Percentiles rank a stretch among this genome's conserved stretches.
Conservation (phyloP, 1,284 basidiomycete species). For the Rhodotorula sp. region DNA sequence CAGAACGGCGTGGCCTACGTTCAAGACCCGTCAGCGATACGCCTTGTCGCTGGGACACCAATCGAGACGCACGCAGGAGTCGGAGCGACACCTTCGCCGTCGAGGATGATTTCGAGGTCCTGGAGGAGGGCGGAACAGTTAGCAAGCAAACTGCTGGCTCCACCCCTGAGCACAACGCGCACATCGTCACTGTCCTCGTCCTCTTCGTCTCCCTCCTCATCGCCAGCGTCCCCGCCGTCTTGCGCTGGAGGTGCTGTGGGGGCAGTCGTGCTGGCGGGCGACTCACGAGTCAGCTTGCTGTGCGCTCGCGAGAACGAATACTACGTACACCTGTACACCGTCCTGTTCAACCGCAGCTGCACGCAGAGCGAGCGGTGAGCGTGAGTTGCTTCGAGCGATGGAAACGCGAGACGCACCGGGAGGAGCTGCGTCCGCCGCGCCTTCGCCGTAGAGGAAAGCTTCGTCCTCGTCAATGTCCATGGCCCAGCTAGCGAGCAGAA, state of each 20-base stretch:
- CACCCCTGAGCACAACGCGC: not conserved
- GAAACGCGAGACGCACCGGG: constrained; percentile 6
- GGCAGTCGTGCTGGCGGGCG: not conserved
- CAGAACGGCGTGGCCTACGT: constrained; percentile 10
- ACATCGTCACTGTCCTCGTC: constrained; percentile 42
- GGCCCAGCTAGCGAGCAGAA: not conserved
- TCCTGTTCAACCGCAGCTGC: not conserved
- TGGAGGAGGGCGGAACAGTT: constrained; percentile 4
- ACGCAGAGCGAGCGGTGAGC: not conserved
- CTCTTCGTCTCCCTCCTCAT: constrained; percentile 31
- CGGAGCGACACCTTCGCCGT: constrained; percentile 35
- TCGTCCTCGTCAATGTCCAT: constrained; percentile 38
- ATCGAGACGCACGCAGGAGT: constrained; percentile 14
- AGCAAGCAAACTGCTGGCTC: not conserved
- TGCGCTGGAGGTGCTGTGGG: not conserved
- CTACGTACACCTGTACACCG: too few relatives aligned
- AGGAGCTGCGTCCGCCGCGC: not conserved
- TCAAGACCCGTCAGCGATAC: not conserved
- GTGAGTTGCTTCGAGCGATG: too few relatives aligned
- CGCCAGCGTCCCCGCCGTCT: constrained; percentile 22
- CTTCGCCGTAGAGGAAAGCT: constrained; percentile 37
- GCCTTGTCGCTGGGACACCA: too few relatives aligned
- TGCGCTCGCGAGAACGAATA: too few relatives aligned
- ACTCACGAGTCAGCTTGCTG: not conserved
- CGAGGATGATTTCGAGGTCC: constrained; percentile 45